phyloP scores from a whole-genome alignment of 208 protist genomes.

The Trichomonas gallinae region DNA sequence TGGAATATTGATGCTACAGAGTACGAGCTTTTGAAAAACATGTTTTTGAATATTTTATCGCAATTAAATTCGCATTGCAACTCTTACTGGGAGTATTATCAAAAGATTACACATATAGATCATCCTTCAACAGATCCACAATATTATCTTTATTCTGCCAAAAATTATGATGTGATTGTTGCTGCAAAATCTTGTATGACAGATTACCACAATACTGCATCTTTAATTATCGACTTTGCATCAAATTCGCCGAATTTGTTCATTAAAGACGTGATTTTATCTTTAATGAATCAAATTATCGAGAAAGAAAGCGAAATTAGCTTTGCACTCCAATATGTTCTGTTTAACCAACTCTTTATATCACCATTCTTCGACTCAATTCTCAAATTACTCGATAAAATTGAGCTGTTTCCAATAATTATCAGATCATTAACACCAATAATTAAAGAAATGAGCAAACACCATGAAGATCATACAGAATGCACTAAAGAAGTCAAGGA shows the following conservation, averaged over 20 bases:
- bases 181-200: background rate
- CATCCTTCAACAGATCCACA: background rate
- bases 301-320: background rate
- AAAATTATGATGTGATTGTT: background rate
- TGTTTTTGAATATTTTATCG: background rate
- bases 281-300: background rate
- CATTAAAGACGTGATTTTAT: background rate
- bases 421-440: background rate
- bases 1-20: background rate
- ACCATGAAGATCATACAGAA: background rate
- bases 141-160: background rate
- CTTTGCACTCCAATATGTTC: background rate
- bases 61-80: background rate
- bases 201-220: background rate
- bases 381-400: background rate
- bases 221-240: background rate
- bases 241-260: background rate
- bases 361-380: background rate
- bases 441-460: background rate
- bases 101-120: background rate
- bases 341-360: background rate
- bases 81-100: background rate
- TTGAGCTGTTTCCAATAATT: background rate
- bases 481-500: background rate
- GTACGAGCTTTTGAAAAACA: background rate